Conservation (phyloP, 345 rosid genomes). For the Excoecaria agallocha region DNA sequence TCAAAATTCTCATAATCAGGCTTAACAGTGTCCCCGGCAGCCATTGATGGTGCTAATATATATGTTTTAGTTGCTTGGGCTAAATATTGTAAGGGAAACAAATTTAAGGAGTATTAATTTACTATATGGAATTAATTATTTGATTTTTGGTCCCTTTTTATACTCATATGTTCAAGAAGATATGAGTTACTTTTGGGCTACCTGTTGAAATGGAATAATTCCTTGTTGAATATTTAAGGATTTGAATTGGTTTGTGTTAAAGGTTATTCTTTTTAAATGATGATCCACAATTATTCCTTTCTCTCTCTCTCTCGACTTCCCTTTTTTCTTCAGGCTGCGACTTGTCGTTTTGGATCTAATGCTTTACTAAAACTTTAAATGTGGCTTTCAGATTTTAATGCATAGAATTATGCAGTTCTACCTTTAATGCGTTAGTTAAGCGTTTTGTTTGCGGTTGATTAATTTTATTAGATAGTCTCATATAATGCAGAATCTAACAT, state of each 20-base stretch:
- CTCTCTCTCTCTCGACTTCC: neutral
- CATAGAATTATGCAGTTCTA: too few species aligned
- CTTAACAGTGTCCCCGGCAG: neutral
- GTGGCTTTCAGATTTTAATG: too few species aligned
- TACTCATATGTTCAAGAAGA: neutral
- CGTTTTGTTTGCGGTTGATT: too few species aligned
- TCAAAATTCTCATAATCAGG: slow-evolving; percentile 39
- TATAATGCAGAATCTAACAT: too few species aligned
- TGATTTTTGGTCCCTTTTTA: neutral
- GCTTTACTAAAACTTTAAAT: too few species aligned
- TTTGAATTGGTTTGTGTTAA: neutral
- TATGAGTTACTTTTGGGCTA: slow-evolving; percentile 11
- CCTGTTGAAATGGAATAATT: slow-evolving; percentile 2
- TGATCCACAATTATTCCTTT: neutral
- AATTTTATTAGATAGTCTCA: too few species aligned
- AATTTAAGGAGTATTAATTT: too few species aligned
- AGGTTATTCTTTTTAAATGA: neutral
- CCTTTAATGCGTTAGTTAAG: too few species aligned
- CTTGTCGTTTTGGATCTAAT: too few species aligned
- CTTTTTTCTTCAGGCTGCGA: neutral
- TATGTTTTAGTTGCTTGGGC: neutral
- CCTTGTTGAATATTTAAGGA: neutral
- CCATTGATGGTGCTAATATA: neutral
- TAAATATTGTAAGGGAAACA: too few species aligned
- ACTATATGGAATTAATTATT: too few species aligned